Conservation (phyloP, 2,329 filamentous ascomycete species). For the Graphilbum fragrans region DNA sequence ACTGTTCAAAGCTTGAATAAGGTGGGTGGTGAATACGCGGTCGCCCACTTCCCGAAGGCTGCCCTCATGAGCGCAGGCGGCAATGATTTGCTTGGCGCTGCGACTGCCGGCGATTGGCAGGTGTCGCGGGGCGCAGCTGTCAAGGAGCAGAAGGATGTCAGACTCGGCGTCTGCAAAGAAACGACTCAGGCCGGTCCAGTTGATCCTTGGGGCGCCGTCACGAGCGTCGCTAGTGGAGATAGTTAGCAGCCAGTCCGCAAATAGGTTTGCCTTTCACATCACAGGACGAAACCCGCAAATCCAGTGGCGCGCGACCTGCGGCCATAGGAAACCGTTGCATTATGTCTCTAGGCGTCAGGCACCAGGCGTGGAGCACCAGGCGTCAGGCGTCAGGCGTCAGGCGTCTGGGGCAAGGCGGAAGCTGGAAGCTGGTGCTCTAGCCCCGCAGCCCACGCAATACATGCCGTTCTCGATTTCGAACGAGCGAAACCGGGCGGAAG, state of each 20-base stretch:
- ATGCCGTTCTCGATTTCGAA: no score
- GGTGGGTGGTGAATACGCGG: slow-evolving; percentile 46
- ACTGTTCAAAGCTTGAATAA: slow-evolving; percentile 42
- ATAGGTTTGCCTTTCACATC: no score
- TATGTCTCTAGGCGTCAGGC: no score
- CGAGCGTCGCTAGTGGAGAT: slow-evolving; percentile 45
- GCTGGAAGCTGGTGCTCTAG: not conserved
- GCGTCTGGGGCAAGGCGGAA: no score
- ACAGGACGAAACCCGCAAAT: no score
- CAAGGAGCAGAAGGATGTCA: slow-evolving; percentile 50
- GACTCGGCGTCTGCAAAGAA: slow-evolving; percentile 51
- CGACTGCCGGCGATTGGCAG: slow-evolving; percentile 35
- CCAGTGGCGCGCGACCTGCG: no score
- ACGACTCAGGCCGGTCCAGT: slow-evolving; percentile 51
- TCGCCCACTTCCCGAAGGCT: slow-evolving; percentile 28
- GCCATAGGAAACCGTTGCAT: no score
- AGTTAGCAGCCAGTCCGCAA: no score
- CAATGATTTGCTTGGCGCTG: slow-evolving; percentile 50
- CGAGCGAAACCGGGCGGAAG: no score
- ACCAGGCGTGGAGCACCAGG: no score
- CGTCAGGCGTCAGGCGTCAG: no score
- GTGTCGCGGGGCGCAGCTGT: slow-evolving; percentile 47
- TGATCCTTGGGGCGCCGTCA: slow-evolving; percentile 47
- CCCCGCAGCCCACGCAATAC: no score
- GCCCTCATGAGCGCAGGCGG: slow-evolving; percentile 44